phyloP scores from a whole-genome alignment of 495 filamentous ascomycete genomes.

The Aspergillus sclerotiicarbonarius region DNA sequence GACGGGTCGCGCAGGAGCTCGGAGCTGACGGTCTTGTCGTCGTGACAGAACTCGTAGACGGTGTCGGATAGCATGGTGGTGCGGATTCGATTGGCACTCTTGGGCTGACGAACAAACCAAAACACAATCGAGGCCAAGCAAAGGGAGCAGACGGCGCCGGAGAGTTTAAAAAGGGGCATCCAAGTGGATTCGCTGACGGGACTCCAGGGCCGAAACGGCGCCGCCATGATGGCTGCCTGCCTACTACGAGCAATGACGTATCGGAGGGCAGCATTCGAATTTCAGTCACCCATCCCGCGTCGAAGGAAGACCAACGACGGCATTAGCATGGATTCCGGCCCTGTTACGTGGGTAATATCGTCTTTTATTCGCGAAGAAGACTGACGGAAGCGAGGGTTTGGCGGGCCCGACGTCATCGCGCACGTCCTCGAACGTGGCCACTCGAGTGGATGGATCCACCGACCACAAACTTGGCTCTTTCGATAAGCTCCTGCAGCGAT shows the following conservation, averaged over 20 bases:
- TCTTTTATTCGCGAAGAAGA: no score
- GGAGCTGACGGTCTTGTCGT: constrained; percentile 52
- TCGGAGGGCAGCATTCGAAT: neutral
- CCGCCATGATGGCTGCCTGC: neutral
- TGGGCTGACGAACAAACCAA: constrained; percentile 15
- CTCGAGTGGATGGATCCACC: neutral
- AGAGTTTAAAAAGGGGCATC: constrained; percentile 8
- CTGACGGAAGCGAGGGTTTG: no score
- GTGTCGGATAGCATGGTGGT: constrained; percentile 27
- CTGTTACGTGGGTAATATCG: no score
- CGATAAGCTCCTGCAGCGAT: neutral
- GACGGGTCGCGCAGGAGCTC: constrained; percentile 54
- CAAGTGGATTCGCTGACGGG: constrained; percentile 2
- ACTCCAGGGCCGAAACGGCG: neutral
- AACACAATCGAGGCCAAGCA: constrained; percentile 5
- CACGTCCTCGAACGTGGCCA: no score
- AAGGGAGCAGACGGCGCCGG: constrained; percentile 2
- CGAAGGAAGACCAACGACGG: no score
- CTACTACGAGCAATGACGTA: neutral
- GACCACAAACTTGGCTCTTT: neutral
- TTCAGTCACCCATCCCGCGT: no score
- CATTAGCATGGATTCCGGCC: no score
- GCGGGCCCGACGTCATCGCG: neutral
- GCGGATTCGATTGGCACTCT: constrained; percentile 9
- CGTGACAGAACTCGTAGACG: constrained; percentile 51